Evolutionary conservation across 768 basidiomycete genomes (phyloP).

Genomic region (Suillus occidentalis): DNA sequence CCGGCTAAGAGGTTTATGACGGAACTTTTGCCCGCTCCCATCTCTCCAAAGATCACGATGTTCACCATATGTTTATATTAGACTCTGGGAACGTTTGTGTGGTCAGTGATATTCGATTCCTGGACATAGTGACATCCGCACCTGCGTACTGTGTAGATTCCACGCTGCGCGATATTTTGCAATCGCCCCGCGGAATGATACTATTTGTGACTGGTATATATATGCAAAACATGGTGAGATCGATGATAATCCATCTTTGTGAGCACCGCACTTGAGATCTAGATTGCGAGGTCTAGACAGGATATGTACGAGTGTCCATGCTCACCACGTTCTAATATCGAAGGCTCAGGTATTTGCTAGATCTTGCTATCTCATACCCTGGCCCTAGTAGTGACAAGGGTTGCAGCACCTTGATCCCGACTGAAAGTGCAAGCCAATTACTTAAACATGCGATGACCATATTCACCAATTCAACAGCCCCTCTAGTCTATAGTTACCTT

Average conservation of each 20-base stretch:
- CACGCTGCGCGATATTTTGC: background rate
- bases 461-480: background rate
- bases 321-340: background rate
- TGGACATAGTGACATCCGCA: background rate
- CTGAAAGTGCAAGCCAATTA: background rate
- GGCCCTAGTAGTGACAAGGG: background rate
- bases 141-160: background rate
- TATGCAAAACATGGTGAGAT: background rate
- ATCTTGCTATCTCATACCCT: background rate
- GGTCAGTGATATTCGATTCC: background rate
- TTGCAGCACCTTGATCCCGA: background rate
- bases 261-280: background rate
- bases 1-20: constrained; percentile 35
- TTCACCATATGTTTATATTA: constrained; percentile 23
- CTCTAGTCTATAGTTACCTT: background rate
- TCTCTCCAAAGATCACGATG: constrained; percentile 45
- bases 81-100: background rate
- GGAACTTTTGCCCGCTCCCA: constrained; percentile 37
- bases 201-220: background rate
- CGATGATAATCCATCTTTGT: background rate
- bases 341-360: background rate
- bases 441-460: background rate
- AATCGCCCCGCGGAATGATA: background rate
- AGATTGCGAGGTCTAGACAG: background rate
- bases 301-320: background rate